Evolutionary conservation across 371 early-diverging fungal genomes (phyloP), one percentile per base, ranked within the genome.

Genomic region (Rhizopus delemar): DNA sequence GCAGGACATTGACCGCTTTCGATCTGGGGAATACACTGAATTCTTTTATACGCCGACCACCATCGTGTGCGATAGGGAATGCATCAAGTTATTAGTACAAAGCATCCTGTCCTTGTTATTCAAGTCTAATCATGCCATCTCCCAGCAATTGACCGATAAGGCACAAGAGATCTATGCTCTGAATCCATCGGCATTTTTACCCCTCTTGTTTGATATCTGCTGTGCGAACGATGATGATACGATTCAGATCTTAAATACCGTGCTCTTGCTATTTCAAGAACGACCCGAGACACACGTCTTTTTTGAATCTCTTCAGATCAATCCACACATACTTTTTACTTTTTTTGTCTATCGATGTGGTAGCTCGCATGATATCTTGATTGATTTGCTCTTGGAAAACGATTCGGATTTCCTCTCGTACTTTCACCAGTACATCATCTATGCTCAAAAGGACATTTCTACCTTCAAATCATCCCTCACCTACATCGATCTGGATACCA

Each of bases 181-280:
- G 7, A 15, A 9, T 29, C 29, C 29, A 2, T 8, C 9, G 5
- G 15, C 5, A n/a, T 48, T 48, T 8, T 28, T 48, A 29, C 9
- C 38, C 13, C 8, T 53, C 0, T 28, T 66, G 13, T 62, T 66
- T 34, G 51, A 54, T 32, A 54, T 58, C 8, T 66, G 62, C 12
- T 66, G 66, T 58, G 59, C 49, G 3, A 62, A 57, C 39, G 66
- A 66, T 15, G 62, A 66, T 9, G 62, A 62, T 46, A 49, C 63
- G 0, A 46, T 49, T 2, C 46, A 53, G 3, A 16, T 63, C 1
- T 3, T 63, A 11, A 34, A 57, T 29, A 57, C 51, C 0, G 8
- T 63, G 0, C 54, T 63, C 2, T 41, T 52, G 11, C n/a, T 62
- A 22, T 62, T 52, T 36, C 63, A 56, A 53, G 53, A 51, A 46